phyloP scores from a whole-genome alignment of 2,329 filamentous ascomycete species.

The Blastomyces percursus region DNA sequence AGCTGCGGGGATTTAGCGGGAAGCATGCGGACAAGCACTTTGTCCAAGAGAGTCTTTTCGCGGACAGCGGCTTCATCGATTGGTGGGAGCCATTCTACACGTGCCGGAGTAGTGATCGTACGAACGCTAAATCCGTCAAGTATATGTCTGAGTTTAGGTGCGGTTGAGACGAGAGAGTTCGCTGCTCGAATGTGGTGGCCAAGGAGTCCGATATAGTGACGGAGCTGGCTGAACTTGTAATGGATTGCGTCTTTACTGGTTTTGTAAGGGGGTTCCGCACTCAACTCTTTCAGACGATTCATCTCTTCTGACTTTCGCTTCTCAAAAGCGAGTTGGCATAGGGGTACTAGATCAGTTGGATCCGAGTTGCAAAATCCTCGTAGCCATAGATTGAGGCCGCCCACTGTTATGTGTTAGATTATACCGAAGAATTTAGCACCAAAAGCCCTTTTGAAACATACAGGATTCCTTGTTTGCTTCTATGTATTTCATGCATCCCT shows the following conservation, averaged over 20 bases:
- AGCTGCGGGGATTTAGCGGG: slow-evolving; percentile 8
- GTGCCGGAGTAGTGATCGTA: slow-evolving; percentile 13
- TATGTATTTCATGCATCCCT: not conserved
- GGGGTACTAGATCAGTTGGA: slow-evolving; percentile 5
- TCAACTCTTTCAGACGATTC: not conserved
- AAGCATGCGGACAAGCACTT: slow-evolving; percentile 21
- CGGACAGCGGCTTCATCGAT: slow-evolving; percentile 8
- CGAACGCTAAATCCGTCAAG: slow-evolving; percentile 21
- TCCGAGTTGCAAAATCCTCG: slow-evolving; percentile 4
- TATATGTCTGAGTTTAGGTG: slow-evolving; percentile 21
- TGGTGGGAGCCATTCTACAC: slow-evolving; percentile 11
- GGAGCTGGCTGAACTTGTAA: slow-evolving; percentile 20
- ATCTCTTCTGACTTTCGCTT: slow-evolving; percentile 11
- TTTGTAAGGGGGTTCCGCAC: slow-evolving; percentile 1
- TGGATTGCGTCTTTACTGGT: not conserved
- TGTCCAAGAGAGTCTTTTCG: slow-evolving; percentile 16
- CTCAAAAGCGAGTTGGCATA: slow-evolving; percentile 14
- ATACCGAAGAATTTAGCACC: not conserved
- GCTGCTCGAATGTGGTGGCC: slow-evolving; percentile 34
- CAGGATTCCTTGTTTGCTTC: not conserved
- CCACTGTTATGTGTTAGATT: slow-evolving; percentile 2
- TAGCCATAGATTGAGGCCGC: slow-evolving; percentile 4
- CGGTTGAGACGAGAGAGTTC: slow-evolving; percentile 29
- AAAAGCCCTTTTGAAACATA: not conserved
- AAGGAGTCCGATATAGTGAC: slow-evolving; percentile 39